A percentile compares a stretch with the other conserved stretches of the same genome.
These are phyloP conservation scores for Dendrobium huoshanense DNA, from an alignment of 106 monocot genomes.

Conservation along the genomic window DNA sequence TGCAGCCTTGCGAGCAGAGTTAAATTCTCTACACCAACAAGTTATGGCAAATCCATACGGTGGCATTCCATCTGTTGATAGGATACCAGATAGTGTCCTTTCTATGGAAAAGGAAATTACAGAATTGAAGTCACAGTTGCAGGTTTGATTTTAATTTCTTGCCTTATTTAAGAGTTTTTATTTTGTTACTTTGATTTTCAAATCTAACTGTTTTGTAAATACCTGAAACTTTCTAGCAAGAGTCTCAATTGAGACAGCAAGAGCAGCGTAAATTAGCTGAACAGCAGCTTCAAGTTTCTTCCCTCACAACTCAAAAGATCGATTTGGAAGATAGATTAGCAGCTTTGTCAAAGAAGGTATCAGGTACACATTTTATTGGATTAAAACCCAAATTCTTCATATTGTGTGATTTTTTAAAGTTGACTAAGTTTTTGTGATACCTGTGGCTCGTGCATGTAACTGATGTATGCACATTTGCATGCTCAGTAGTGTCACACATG, in stretches of 20 bases:
- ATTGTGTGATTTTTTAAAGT: not conserved
- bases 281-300: constrained; percentile 45
- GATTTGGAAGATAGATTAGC: constrained; percentile 64
- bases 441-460: too few relatives aligned
- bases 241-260: constrained; percentile 54
- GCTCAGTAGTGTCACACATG: not conserved
- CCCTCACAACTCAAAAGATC: constrained; percentile 62
- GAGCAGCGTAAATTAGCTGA: constrained; percentile 59
- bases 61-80: constrained; percentile 21
- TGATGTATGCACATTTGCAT: not conserved
- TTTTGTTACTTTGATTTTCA: constrained; percentile 6
- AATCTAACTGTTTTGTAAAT: constrained; percentile 3
- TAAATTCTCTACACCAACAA: constrained; percentile 78
- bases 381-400: not conserved
- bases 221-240: constrained; percentile 33
- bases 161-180: not conserved
- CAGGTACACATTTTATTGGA: constrained; percentile 40
- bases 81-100: constrained; percentile 33
- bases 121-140: constrained; percentile 56
- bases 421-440: not conserved
- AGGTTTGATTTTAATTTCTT: constrained; percentile 29
- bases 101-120: constrained; percentile 69
- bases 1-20: constrained; percentile 87
- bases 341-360: constrained; percentile 49
- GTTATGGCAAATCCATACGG: constrained; percentile 34